Conservation (phyloP, 169 alveolate species). For the Eimeria sp. region DNA sequence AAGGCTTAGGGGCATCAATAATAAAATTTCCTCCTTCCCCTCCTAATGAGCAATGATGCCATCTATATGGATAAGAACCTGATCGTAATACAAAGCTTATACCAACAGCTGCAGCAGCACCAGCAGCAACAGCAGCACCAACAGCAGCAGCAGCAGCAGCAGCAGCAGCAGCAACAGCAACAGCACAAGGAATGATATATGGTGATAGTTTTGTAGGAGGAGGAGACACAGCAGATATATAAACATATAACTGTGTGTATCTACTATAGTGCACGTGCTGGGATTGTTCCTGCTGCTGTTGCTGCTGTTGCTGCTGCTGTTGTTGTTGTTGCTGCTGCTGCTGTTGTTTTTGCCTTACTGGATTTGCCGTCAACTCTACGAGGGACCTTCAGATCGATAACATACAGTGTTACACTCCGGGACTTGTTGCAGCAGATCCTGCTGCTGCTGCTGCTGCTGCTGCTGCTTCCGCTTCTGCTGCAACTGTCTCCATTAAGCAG, state of each 20-base stretch:
- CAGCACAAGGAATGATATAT: neutral
- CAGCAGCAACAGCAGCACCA: conserved; percentile 23
- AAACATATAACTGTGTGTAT: no score
- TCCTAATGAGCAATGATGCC: conserved; percentile 23
- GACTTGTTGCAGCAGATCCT: conserved; percentile 45
- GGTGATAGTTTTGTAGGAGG: neutral
- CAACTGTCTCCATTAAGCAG: neutral
- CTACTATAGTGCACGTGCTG: no score
- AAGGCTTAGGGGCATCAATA: neutral
- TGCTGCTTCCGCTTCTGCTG: conserved; percentile 41
- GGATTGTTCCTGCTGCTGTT: neutral
- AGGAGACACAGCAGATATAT: neutral
- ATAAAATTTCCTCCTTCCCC: conserved; percentile 7
- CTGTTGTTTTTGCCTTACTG: conserved; percentile 19
- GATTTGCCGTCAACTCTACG: conserved; percentile 50
- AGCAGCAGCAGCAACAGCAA: neutral
- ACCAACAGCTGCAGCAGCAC: conserved; percentile 65
- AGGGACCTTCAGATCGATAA: conserved; percentile 22
- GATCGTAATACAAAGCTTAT: conserved; percentile 55
- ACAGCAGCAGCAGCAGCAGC: neutral
- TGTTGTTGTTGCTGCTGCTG: conserved; percentile 37
- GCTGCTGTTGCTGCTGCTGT: conserved; percentile 58
- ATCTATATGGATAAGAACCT: conserved; percentile 4
- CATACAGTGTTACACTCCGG: conserved; percentile 34
- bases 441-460: conserved; percentile 51